phyloP scores from a whole-genome alignment of 2,329 filamentous ascomycete genomes.

The Ophiostoma triangulosporum region DNA sequence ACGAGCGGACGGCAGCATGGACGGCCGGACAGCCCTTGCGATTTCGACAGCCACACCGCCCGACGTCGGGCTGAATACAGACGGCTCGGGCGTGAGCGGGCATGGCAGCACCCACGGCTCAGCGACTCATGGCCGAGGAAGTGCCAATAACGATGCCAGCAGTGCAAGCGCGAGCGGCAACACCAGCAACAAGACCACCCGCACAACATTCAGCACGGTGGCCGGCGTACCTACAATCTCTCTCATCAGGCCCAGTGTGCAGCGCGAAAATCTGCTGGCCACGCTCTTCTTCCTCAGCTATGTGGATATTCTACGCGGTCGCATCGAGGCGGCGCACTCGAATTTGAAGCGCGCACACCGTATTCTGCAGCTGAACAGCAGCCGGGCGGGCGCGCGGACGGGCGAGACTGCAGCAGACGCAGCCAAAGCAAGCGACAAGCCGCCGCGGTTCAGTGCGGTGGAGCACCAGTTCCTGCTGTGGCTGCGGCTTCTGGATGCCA shows the following conservation, averaged over 20 bases:
- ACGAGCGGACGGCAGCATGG: not conserved
- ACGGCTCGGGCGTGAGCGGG: not conserved
- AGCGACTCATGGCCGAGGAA: not conserved
- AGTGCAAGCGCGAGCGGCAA: not conserved
- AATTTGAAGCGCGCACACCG: conserved; percentile 36
- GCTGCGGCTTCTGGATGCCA: conserved; percentile 40
- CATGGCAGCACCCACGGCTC: not conserved
- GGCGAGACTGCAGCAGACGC: conserved; percentile 10
- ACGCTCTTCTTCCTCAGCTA: conserved; percentile 41
- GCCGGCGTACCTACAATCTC: conserved; percentile 5
- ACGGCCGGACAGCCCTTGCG: not conserved
- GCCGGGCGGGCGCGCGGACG: not conserved
- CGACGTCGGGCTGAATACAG: not conserved
- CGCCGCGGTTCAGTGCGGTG: conserved; percentile 19
- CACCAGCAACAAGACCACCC: not conserved
- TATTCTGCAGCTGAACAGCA: conserved; percentile 27
- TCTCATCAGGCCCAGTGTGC: conserved; percentile 19
- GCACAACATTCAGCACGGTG: too few species aligned
- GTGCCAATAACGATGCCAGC: not conserved
- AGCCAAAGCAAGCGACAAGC: conserved; percentile 18
- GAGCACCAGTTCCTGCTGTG: conserved; percentile 39
- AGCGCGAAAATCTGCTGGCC: conserved; percentile 31
- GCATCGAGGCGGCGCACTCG: conserved; percentile 31
- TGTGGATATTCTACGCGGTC: conserved; percentile 32
- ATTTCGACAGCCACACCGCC: not conserved